phyloP scores from a whole-genome alignment of 768 basidiomycete species.

The Trametes punicea region DNA sequence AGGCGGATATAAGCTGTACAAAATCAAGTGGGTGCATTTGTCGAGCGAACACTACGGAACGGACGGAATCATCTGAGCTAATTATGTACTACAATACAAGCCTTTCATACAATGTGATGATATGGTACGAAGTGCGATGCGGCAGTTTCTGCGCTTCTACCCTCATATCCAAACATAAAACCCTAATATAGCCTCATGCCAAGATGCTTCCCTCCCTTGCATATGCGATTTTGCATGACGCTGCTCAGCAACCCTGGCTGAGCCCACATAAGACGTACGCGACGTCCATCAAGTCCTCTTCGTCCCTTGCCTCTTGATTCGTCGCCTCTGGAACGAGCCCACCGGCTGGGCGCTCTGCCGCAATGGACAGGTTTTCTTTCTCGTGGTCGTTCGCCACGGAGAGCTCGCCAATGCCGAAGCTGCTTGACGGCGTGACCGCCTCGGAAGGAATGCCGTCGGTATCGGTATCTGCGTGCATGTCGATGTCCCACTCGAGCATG shows the following conservation, averaged over 20 bases:
- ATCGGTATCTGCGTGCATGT: slow-evolving; percentile 10
- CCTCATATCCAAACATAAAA: neutral
- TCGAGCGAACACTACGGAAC: neutral
- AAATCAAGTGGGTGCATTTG: slow-evolving; percentile 59
- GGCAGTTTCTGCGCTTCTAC: neutral
- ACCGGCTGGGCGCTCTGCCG: slow-evolving; percentile 21
- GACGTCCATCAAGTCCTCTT: slow-evolving; percentile 70
- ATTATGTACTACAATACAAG: slow-evolving; percentile 16
- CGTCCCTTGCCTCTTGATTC: slow-evolving; percentile 38
- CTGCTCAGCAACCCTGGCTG: slow-evolving; percentile 26
- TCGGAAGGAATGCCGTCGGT: slow-evolving; percentile 14
- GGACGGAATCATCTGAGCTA: neutral
- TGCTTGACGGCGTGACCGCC: slow-evolving; percentile 32
- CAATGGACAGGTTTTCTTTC: neutral
- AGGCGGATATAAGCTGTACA: slow-evolving; percentile 62
- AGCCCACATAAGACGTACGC: slow-evolving; percentile 65
- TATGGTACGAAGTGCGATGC: slow-evolving; percentile 9
- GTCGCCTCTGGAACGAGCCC: slow-evolving; percentile 30
- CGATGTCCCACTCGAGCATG: slow-evolving; percentile 45
- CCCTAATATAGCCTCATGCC: neutral
- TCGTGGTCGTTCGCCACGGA: slow-evolving; percentile 5
- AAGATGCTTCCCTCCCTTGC: neutral
- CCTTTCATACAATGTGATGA: slow-evolving; percentile 15
- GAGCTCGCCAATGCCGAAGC: slow-evolving; percentile 40
- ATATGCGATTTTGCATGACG: neutral